Evolutionary conservation across 2,329 filamentous ascomycete genomes (phyloP).

Genomic region (Phialophora tarda): DNA sequence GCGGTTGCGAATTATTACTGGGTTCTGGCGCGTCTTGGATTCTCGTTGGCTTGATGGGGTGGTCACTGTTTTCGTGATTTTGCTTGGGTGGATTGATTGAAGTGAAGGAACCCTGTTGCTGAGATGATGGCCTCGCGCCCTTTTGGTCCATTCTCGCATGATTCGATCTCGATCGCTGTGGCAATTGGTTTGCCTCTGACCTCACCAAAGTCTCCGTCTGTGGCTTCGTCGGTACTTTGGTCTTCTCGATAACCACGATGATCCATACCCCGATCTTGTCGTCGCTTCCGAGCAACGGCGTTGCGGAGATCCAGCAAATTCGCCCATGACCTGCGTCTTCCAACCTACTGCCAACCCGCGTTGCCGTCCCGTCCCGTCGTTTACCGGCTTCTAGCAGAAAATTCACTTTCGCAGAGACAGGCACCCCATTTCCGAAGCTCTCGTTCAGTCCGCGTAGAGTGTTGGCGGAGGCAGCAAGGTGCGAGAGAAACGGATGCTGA

Average conservation of each 20-base stretch:
- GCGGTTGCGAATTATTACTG: not conserved
- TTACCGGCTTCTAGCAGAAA: slow-evolving; percentile 43
- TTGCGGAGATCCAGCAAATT: slow-evolving; percentile 53
- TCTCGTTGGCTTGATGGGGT: slow-evolving; percentile 21
- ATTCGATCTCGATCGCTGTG: not conserved
- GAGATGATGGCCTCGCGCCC: not conserved
- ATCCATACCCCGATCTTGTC: slow-evolving; percentile 55
- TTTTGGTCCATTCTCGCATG: slow-evolving; percentile 12
- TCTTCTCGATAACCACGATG: slow-evolving; percentile 52
- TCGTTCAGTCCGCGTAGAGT: slow-evolving; percentile 49
- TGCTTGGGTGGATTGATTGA: not conserved
- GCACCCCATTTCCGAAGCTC: slow-evolving; percentile 46
- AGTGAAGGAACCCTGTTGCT: not conserved
- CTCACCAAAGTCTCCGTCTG: not conserved
- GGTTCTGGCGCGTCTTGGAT: slow-evolving; percentile 7
- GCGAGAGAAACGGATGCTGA: slow-evolving; percentile 52
- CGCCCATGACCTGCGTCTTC: slow-evolving; percentile 29
- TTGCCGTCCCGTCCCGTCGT: slow-evolving; percentile 30
- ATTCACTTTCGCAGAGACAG: slow-evolving; percentile 52
- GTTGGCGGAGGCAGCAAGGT: slow-evolving; percentile 49
- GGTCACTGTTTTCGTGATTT: not conserved
- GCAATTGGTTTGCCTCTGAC: not conserved
- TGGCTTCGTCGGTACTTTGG: slow-evolving; percentile 15
- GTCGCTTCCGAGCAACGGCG: slow-evolving; percentile 51
- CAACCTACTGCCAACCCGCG: slow-evolving; percentile 27